These are phyloP conservation scores for Fusarium phyllophilum DNA, from an alignment of 2,329 filamentous ascomycete genomes.

Conservation along the genomic window DNA sequence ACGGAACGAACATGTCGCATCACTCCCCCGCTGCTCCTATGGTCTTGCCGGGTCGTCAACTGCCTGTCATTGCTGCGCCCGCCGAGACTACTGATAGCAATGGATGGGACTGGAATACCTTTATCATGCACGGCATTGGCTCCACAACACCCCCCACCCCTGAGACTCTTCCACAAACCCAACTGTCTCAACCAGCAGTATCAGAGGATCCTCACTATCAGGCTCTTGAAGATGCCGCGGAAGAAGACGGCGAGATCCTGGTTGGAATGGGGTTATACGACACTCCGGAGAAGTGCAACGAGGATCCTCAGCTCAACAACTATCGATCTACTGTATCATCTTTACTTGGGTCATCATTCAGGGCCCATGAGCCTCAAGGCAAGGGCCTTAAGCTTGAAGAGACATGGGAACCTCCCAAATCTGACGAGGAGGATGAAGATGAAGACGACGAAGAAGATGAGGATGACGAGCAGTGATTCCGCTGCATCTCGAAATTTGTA, in stretches of 20 bases:
- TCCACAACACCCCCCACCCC: slow-evolving; percentile 68
- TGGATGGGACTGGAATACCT: slow-evolving; percentile 57
- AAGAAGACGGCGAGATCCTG: slow-evolving; percentile 76
- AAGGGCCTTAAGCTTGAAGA: slow-evolving; percentile 85
- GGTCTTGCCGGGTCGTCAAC: slow-evolving; percentile 29
- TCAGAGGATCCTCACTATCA: slow-evolving; percentile 63
- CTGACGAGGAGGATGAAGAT: slow-evolving; percentile 67
- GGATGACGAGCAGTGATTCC: slow-evolving; percentile 47
- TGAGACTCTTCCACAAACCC: slow-evolving; percentile 64
- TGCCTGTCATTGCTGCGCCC: slow-evolving; percentile 47
- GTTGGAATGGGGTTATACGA: slow-evolving; percentile 88
- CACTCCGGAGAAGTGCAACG: slow-evolving; percentile 66
- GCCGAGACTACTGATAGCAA: slow-evolving; percentile 20
- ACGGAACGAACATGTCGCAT: slow-evolving; percentile 51
- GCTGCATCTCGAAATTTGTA: slow-evolving; percentile 32
- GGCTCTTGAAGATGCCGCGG: slow-evolving; percentile 58
- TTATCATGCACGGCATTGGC: slow-evolving; percentile 56
- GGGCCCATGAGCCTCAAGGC: slow-evolving; percentile 62
- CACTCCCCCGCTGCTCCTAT: slow-evolving; percentile 46
- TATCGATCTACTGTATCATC: slow-evolving; percentile 65
- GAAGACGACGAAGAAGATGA: slow-evolving; percentile 58
- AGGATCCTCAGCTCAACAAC: slow-evolving; percentile 63
- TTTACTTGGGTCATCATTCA: slow-evolving; percentile 62
- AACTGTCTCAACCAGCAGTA: slow-evolving; percentile 59
- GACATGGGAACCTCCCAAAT: slow-evolving; percentile 77